Conservation (phyloP, 345 rosid species). For the rapeseed (Brassica napus) region DNA sequence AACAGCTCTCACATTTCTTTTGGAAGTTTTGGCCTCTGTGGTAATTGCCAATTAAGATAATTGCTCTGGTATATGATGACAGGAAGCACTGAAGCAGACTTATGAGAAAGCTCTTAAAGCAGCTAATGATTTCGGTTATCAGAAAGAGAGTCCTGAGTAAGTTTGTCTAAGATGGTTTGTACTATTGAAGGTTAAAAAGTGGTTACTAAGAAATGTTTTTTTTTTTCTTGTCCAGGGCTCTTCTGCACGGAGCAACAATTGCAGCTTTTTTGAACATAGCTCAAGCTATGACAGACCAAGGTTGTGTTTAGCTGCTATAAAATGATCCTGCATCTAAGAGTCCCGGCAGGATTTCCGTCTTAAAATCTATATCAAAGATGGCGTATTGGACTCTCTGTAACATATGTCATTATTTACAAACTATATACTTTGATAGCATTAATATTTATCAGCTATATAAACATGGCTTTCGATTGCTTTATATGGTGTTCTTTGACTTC, state of each 20-base stretch:
- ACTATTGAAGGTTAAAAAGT: neutral
- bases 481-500: neutral
- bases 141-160: slow-evolving; percentile 94
- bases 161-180: slow-evolving; percentile 35
- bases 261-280: slow-evolving; percentile 91
- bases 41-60: neutral
- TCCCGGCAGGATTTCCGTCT: neutral
- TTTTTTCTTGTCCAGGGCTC: slow-evolving; percentile 51
- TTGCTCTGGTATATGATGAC: slow-evolving; percentile 38
- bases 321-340: neutral
- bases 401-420: slow-evolving; percentile 31
- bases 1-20: slow-evolving; percentile 13
- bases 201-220: neutral
- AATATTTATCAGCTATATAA: neutral
- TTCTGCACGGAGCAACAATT: slow-evolving; percentile 84
- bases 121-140: slow-evolving; percentile 90
- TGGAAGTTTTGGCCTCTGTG: neutral
- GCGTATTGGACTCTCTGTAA: slow-evolving; percentile 20
- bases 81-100: slow-evolving; percentile 97
- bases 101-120: slow-evolving; percentile 88
- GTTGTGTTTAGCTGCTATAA: slow-evolving; percentile 66
- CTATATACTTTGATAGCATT: slow-evolving; percentile 20
- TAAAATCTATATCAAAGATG: slow-evolving; percentile 1
- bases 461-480: neutral
- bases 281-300: slow-evolving; percentile 99